These are phyloP conservation scores for Triangularia setosa DNA, from an alignment of 2,329 filamentous ascomycete genomes.

Conservation along the genomic window DNA sequence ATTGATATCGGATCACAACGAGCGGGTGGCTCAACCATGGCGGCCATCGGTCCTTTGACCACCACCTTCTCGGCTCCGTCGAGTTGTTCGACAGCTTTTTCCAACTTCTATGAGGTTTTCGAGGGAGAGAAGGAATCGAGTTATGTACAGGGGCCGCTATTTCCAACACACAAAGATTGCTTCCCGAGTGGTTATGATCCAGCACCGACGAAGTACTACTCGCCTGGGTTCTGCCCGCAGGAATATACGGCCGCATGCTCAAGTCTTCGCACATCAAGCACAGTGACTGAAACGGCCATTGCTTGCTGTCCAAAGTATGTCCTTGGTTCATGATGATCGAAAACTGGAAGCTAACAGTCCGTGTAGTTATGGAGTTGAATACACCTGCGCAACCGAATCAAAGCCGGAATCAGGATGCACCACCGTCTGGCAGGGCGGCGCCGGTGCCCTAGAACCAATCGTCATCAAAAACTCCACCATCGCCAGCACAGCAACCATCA, in stretches of 20 bases:
- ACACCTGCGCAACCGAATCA: constrained; percentile 21
- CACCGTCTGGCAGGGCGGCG: constrained; percentile 19
- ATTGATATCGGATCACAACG: constrained; percentile 10
- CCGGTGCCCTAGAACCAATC: constrained; percentile 21
- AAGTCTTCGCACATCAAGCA: constrained; percentile 16
- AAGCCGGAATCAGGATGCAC: constrained; percentile 24
- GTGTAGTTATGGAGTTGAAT: constrained; percentile 14
- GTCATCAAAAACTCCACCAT: constrained; percentile 20
- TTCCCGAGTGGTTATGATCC: constrained; percentile 28
- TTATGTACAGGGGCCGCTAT: constrained; percentile 29
- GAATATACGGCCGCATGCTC: constrained; percentile 30
- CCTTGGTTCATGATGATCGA: not conserved
- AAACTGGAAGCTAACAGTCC: not conserved
- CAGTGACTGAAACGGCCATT: constrained; percentile 27
- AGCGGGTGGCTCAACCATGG: constrained; percentile 22
- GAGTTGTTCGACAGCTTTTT: constrained; percentile 25
- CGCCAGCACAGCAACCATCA: constrained; percentile 10
- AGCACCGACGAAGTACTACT: constrained; percentile 27
- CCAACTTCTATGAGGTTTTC: constrained; percentile 27
- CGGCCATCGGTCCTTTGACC: constrained; percentile 28
- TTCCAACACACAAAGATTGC: constrained; percentile 22
- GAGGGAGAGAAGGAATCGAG: constrained; percentile 16
- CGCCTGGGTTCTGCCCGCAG: constrained; percentile 27
- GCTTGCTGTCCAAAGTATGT: constrained; percentile 29
- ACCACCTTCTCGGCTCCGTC: constrained; percentile 28